phyloP scores from a whole-genome alignment of 371 early-diverging fungal species.

The Syncephalastrum racemosum region DNA sequence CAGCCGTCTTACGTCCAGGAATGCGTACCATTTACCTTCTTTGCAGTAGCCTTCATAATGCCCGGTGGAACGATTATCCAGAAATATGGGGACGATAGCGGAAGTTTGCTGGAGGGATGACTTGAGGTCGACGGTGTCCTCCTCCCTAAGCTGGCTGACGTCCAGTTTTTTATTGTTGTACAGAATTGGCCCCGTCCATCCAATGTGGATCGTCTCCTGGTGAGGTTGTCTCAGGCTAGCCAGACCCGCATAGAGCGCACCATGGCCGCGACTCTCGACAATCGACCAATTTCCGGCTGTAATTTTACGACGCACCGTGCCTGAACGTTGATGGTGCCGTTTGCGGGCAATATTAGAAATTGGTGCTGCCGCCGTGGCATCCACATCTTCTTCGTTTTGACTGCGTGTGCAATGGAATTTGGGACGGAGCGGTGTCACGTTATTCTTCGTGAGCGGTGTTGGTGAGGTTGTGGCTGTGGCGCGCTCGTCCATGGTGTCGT shows the following conservation, averaged over 20 bases:
- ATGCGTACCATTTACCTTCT: slow-evolving; percentile 51
- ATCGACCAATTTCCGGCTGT: slow-evolving; percentile 23
- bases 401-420: neutral
- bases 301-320: slow-evolving; percentile 22
- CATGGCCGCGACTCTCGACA: slow-evolving; percentile 62
- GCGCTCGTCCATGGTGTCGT: no score
- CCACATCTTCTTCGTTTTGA: neutral
- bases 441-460: no score
- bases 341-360: slow-evolving; percentile 29
- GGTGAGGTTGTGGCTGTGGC: no score
- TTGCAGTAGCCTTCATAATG: slow-evolving; percentile 95
- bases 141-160: slow-evolving; percentile 14
- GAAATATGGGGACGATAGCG: slow-evolving; percentile 73
- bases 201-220: slow-evolving; percentile 64
- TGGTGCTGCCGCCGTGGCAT: slow-evolving; percentile 8
- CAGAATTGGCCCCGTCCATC: slow-evolving; percentile 63
- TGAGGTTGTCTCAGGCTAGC: slow-evolving; percentile 40
- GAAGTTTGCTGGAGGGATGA: slow-evolving; percentile 11
- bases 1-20: neutral
- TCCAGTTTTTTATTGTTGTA: slow-evolving; percentile 36
- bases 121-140: slow-evolving; percentile 45
- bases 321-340: slow-evolving; percentile 18
- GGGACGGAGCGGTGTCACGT: no score
- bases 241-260: slow-evolving; percentile 76
- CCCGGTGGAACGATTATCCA: slow-evolving; percentile 63